Evolutionary conservation across 2,329 filamentous ascomycete genomes (phyloP), one percentile per base, ranked within the genome.

Genomic region (Colletotrichum orchidophilum): DNA sequence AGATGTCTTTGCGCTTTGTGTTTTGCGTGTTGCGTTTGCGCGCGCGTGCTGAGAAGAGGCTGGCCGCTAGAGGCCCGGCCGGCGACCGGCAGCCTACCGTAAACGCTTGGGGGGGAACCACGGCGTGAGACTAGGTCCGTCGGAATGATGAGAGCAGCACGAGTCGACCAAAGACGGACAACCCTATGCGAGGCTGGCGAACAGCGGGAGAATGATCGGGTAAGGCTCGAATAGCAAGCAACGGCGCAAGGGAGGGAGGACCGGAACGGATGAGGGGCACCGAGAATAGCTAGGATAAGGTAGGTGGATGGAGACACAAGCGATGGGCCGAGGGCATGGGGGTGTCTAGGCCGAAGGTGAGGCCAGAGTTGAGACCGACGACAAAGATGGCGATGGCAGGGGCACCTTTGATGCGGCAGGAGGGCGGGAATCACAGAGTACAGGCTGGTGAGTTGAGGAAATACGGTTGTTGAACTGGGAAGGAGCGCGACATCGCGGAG

Each of bases 31-130:
- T 33, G 31, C 8, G 53, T 18, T 46, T 54, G 63, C 67, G 67
- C 62, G 67, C 67, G 67, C 58, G 53, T 65, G 66, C 46, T 31
- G 62, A 27, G 35, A 29, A 33, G 62, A n/a, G 42, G 42, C 31
- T 58, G 59, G 65, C 49, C 50, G 50, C 35, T 35, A 13, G 26
- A 35, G 61, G 24, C 66, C 53, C 55, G 67, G 55, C 63, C 63
- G 24, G 57, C 58, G 58, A 61, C 58, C 42, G 58, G 58, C 27
- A 60, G 31, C 26, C 33, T 33, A n/a, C n/a, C n/a, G n/a, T n/a
- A 49, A 49, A 66, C 33, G 27, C 15, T 42, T 63, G 24, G 66
- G 24, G 31, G 39, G 21, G 21, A 46, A n/a, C 39, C 18, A 18
- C 8, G 39, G 39, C 39, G 39, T 18, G 39, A 18, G 21, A 46